Evolutionary conservation across 2,329 filamentous ascomycete genomes (phyloP).

Genomic region (Zopfia rhizophila): DNA sequence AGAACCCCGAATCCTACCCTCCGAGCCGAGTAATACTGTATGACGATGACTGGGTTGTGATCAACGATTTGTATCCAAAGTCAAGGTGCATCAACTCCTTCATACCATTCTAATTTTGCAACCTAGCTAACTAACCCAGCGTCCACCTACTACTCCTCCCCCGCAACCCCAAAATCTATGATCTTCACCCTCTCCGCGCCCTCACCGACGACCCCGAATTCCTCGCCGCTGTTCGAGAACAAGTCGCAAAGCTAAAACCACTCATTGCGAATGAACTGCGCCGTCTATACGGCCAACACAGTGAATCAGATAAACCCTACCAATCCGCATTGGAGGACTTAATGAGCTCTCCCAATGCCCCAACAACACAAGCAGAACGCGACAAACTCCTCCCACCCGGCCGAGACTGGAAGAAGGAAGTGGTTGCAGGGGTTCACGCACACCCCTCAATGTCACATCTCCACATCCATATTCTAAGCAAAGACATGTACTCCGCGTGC

Average conservation of each 20-base stretch:
- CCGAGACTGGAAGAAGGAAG: slow-evolving; percentile 79
- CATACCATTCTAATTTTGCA: neutral
- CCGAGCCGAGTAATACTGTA: slow-evolving; percentile 71
- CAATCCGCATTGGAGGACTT: slow-evolving; percentile 61
- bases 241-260: slow-evolving; percentile 69
- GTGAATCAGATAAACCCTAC: slow-evolving; percentile 70
- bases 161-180: slow-evolving; percentile 69
- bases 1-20: slow-evolving; percentile 69
- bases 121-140: slow-evolving; percentile 53
- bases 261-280: slow-evolving; percentile 80
- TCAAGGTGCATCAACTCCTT: slow-evolving; percentile 51
- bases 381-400: slow-evolving; percentile 69
- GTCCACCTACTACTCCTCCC: slow-evolving; percentile 91
- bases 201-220: slow-evolving; percentile 74
- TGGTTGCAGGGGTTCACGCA: slow-evolving; percentile 84
- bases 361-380: slow-evolving; percentile 54
- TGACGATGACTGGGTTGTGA: slow-evolving; percentile 75
- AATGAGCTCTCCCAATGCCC: slow-evolving; percentile 60
- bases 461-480: slow-evolving; percentile 87
- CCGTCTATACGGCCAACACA: slow-evolving; percentile 72
- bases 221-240: slow-evolving; percentile 69
- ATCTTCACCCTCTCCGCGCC: slow-evolving; percentile 79
- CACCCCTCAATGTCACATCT: slow-evolving; percentile 92
- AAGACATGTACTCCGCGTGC: slow-evolving; percentile 77
- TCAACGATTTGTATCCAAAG: slow-evolving; percentile 89